Base-by-base conservation (phyloP, 306 rosid genomes). In the Trichosanthes cucumerina region DNA sequence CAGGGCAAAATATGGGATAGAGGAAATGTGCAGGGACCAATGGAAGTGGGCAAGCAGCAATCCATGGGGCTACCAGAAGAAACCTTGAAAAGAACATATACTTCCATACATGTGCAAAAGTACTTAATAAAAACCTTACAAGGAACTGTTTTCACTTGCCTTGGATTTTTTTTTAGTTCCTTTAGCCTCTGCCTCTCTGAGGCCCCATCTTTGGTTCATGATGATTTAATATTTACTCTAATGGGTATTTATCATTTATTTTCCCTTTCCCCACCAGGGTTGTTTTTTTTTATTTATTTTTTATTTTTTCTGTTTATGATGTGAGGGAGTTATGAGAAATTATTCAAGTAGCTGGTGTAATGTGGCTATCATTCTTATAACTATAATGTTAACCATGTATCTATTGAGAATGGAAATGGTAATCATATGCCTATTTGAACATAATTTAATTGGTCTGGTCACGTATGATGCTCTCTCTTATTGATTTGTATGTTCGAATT, bases 21-120 rank as follows among this genome's bases (percentile, higher is more conserved):
- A 75, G 8, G 98, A 95, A 86, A 95, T 95, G 96, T 92, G 99
- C 89, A 88, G 97, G 81, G 99, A 95, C 82, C 99, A 95, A 78
- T 95, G 99, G 99, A 91, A 88, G 13, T 95, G 99, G 99, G 99
- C 93, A 47, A 86, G 84, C 85, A 89, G 80, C 81, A 95, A 95
- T 84, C 97, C 99, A 2, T 88, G 85, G 88, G 99, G 99, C 3
- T 95, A 95, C 80, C 54, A 80, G 23, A 80, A 87, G 57, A 82
- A 86, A 77, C 82, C 86, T 76, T 88, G 79, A 87, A 66, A 46
- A 47, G 59, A 47, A 26, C 36, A 70, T 2, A n/a, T 13, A 23
- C 75, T 70, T 43, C 11, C 56, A 21, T 70, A 18, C 33, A 10
- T 39, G 4, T 68, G 75, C 50, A n/a, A 1, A n/a, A 31, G 23